These are phyloP conservation scores for Lodderomyces theae DNA, from an alignment of 1,139 yeast genomes.

Conservation along the genomic window DNA sequence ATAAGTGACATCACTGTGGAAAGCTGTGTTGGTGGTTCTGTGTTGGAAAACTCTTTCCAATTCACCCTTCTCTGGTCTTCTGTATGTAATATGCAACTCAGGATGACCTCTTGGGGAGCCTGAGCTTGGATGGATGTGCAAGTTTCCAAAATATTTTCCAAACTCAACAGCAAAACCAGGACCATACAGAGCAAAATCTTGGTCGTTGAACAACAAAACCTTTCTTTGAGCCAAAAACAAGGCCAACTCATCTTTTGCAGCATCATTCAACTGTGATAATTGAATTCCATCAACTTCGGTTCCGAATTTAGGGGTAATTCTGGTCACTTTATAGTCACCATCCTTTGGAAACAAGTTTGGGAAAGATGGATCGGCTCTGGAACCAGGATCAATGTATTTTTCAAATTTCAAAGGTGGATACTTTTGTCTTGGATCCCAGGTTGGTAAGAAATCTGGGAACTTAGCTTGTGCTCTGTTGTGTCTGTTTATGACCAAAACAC, in stretches of 20 bases:
- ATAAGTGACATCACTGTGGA: constrained; percentile 35
- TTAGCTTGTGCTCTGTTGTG: constrained; percentile 29
- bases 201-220: constrained; percentile 29
- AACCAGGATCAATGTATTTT: constrained; percentile 52
- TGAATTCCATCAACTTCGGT: constrained; percentile 32
- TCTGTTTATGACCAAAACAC: constrained; percentile 31
- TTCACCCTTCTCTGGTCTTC: constrained; percentile 26
- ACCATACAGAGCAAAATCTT: constrained; percentile 32
- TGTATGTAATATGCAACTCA: constrained; percentile 29
- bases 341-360: constrained; percentile 26
- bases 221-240: constrained; percentile 31
- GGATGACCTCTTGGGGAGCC: constrained; percentile 27
- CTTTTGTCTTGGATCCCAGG: constrained; percentile 48
- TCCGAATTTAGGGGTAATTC: constrained; percentile 34
- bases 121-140: constrained; percentile 32
- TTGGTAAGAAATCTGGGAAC: constrained; percentile 48
- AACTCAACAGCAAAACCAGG: constrained; percentile 27
- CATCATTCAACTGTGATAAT: constrained; percentile 29
- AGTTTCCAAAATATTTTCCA: constrained; percentile 31
- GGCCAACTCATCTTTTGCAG: constrained; percentile 34
- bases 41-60: constrained; percentile 21
- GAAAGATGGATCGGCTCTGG: constrained; percentile 31
- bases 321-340: constrained; percentile 14
- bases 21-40: constrained; percentile 18
- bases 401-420: constrained; percentile 46